These are phyloP conservation scores for Torulaspora indica DNA, from an alignment of 805 yeast species.

Conservation along the genomic window DNA sequence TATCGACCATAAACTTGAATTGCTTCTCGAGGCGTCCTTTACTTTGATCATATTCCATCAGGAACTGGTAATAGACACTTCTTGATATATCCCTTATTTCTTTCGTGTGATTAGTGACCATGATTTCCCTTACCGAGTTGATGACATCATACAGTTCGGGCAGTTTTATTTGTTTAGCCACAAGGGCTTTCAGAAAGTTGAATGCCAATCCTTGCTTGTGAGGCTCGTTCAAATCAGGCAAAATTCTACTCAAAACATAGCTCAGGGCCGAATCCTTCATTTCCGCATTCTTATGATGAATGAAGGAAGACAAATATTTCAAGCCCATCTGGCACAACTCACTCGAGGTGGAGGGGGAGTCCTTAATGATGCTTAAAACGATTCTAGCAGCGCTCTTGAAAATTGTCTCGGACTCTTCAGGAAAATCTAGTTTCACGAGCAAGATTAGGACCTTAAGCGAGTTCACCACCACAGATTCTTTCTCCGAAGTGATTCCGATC, in stretches of 20 bases:
- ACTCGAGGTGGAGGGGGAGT: slow-evolving; percentile 69
- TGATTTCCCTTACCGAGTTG: slow-evolving; percentile 72
- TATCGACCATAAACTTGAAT: slow-evolving; percentile 72
- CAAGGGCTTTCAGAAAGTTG: slow-evolving; percentile 72
- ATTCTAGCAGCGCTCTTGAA: slow-evolving; percentile 60
- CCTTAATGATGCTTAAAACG: slow-evolving; percentile 60
- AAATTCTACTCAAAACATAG: slow-evolving; percentile 63
- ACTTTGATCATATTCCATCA: slow-evolving; percentile 94
- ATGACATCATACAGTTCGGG: slow-evolving; percentile 89
- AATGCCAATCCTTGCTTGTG: slow-evolving; percentile 84
- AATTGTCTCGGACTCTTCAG: slow-evolving; percentile 41
- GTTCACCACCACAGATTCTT: slow-evolving; percentile 72
- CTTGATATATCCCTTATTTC: slow-evolving; percentile 83
- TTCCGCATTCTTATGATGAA: slow-evolving; percentile 64
- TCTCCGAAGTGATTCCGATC: slow-evolving; percentile 54
- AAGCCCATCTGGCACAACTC: slow-evolving; percentile 78
- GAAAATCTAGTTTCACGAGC: slow-evolving; percentile 58
- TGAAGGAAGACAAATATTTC: slow-evolving; percentile 63
- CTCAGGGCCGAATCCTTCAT: slow-evolving; percentile 69
- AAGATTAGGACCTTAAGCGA: slow-evolving; percentile 59
- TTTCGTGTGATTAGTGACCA: slow-evolving; percentile 84
- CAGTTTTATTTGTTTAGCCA: slow-evolving; percentile 64
- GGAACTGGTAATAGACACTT: slow-evolving; percentile 72
- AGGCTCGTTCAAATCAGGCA: slow-evolving; percentile 88
- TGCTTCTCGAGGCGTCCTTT: slow-evolving; percentile 77